Evolutionary conservation across 169 alveolate species (phyloP), one percentile per base, ranked within the genome.

Genomic region (Eimeria falciformis): DNA sequence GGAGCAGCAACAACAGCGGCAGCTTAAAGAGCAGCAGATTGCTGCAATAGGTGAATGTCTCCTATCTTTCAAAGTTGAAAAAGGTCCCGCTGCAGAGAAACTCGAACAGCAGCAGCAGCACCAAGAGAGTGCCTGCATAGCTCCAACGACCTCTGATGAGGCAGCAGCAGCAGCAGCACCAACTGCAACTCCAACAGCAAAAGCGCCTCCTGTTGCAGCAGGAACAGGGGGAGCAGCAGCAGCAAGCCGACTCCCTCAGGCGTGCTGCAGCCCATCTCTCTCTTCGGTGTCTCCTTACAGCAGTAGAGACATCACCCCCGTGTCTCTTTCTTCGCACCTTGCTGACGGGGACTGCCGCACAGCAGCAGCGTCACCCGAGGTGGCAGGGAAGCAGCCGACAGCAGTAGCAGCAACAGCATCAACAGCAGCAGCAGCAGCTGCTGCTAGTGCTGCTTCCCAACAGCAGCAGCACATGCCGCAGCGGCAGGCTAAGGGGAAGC

Each of bases 361-460:
- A 1, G 85, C 85, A 40, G 85, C 85, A 40, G 85, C 85, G 7
- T 40, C 85, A n/a, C 85, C 85, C 17, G 85, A 75, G 45, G 85
- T 75, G 29, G 40, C 66, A 17, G 5, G 40, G 85, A 58, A 40
- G 45, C 85, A 45, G 66, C 66, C 45, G 85, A 25, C 85, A 75
- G 85, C 66, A 75, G 62, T 14, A 50, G 62, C 62, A 50, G 62
- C 62, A 50, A 14, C 62, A 50, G 62, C 62, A 50, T n/a, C n/a
- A n/a, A n/a, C n/a, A n/a, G 65, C 85, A 0, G 65, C 85, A 45
- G 85, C 85, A 27, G 85, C 85, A 12, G 81, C 81, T 27, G 81
- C 55, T 33, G 56, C 81, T 1, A 9, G 55, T 69, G 81, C 81
- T 69, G 81, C 81, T 69, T n/a, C 81, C 18, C 62, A 12, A 21